phyloP scores from a whole-genome alignment of 441 rosid species.

The Erysimum cheiri region DNA sequence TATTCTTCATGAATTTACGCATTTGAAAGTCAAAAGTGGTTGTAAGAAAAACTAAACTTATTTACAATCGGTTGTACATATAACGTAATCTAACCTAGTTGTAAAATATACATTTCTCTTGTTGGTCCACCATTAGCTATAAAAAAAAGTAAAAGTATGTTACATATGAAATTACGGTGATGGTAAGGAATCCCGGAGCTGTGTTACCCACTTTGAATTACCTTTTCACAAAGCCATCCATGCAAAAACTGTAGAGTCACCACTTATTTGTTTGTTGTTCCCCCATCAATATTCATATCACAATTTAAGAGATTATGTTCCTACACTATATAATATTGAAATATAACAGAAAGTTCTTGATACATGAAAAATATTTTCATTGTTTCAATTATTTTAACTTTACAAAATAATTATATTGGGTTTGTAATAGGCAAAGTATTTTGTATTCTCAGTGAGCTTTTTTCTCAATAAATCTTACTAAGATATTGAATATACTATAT shows the following conservation, averaged over 20 bases:
- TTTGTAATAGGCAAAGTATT: not conserved
- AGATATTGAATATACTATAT: not conserved
- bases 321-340: not conserved
- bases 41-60: not conserved
- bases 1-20: conserved; percentile 16
- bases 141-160: conserved; percentile 31
- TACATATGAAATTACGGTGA: conserved; percentile 43
- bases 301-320: conserved; percentile 24
- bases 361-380: not conserved
- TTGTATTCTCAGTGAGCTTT: not conserved
- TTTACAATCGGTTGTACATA: not conserved
- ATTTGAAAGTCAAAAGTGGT: conserved; percentile 28
- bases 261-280: not conserved
- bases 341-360: not conserved
- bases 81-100: not conserved
- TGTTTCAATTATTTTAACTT: not conserved
- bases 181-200: conserved; percentile 40
- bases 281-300: not conserved
- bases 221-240: conserved; percentile 22
- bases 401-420: not conserved
- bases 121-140: conserved; percentile 15
- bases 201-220: conserved; percentile 41
- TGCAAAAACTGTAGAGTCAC: conserved; percentile 8
- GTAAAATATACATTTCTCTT: not conserved
- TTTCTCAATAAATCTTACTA: not conserved